Percentiles rank a stretch among this genome's conserved stretches.
These are phyloP conservation scores for Sanghuangporus sanghuang DNA, from an alignment of 1,284 basidiomycete genomes.

Conservation along the genomic window DNA sequence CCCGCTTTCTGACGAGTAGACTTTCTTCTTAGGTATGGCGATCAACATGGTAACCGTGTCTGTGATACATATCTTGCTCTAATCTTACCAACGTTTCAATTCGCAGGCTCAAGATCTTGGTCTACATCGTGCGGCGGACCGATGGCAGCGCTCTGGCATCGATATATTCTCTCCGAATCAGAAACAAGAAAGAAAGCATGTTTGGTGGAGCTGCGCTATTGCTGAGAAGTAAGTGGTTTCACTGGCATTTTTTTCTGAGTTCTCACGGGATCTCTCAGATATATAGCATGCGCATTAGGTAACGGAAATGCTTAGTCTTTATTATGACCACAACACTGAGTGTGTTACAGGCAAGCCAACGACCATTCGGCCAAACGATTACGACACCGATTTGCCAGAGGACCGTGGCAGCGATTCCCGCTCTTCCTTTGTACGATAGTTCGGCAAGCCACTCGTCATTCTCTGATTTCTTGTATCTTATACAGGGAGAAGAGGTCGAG, in stretches of 20 bases:
- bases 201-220: slow-evolving; percentile 79
- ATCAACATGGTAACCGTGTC: slow-evolving; percentile 57
- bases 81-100: not conserved
- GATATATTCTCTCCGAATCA: slow-evolving; percentile 71
- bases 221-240: slow-evolving; percentile 56
- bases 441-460: not conserved
- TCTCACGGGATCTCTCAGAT: not conserved
- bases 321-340: not conserved
- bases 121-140: slow-evolving; percentile 73
- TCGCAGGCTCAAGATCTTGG: slow-evolving; percentile 76
- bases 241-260: not conserved
- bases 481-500: slow-evolving; percentile 50
- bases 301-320: not conserved
- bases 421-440: not conserved
- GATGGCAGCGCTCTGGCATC: slow-evolving; percentile 63
- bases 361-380: slow-evolving; percentile 68
- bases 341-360: slow-evolving; percentile 53
- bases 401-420: not conserved
- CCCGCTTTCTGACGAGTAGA: slow-evolving; percentile 16
- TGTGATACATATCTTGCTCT: not conserved
- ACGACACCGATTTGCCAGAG: slow-evolving; percentile 64
- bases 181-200: slow-evolving; percentile 70
- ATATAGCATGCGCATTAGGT: slow-evolving; percentile 18
- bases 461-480: not conserved
- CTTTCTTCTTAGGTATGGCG: slow-evolving; percentile 53